Evolutionary conservation across 2,329 filamentous ascomycete genomes (phyloP), one percentile per base, ranked within the genome.

Genomic region (Fusarium sp.): DNA sequence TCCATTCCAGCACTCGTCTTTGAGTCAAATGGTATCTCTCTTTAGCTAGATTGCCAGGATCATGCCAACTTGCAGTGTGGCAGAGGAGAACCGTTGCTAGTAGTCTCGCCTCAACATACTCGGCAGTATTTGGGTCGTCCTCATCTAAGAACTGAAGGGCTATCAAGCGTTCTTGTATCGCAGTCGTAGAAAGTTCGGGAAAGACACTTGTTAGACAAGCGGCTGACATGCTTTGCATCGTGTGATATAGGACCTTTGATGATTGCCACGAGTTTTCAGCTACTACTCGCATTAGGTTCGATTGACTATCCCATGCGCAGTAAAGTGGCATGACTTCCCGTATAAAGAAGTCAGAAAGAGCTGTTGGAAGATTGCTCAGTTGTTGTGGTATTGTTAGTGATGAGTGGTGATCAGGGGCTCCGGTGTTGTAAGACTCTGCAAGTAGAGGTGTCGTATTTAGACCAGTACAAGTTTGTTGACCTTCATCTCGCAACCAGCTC

Each of bases 121-220:
- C 30, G 15, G n/a, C 0, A 21, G 11, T 4, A 11, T 5, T 25
- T 35, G n/a, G 2, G 6, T 52, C 18, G 1, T 12, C 32, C n/a
- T 16, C 32, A 2, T 52, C 49, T 2, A 52, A 12, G 49, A n/a
- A 52, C 21, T 6, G 32, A 8, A 52, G 30, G 0, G 32, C 49
- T 9, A 37, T 37, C n/a, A 52, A 21, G 12, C 49, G 49, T 19
- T 52, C 49, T 37, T 52, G 49, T 0, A 52, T 37, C 0, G 49
- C 49, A 0, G n/a, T 37, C 3, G n/a, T 25, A 5, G 49, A 37
- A 21, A 52, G 1, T 52, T 52, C 49, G 0, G 32, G 49, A 16
- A 52, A 52, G 1, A 37, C 49, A 3, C 32, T 52, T 11, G 49
- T 52, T 15, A 52, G 12, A 15, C 49, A 52, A 25, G 49, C 49